Evolutionary conservation across 75 land plant genomes (phyloP).

Genomic region (Ceratopteris richardii): DNA sequence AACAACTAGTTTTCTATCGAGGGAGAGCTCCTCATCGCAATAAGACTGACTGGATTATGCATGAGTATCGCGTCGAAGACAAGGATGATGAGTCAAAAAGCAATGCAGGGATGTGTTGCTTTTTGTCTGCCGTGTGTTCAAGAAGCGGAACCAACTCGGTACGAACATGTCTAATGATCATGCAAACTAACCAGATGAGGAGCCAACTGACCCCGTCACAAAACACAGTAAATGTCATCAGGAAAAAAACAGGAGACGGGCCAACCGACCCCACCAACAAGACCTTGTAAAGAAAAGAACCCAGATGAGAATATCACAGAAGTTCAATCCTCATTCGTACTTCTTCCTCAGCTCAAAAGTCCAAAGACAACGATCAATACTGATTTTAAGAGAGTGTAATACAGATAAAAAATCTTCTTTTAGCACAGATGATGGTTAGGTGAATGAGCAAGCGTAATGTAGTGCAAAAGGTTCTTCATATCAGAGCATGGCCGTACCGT

Average conservation of each 20-base stretch:
- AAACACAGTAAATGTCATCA: background rate
- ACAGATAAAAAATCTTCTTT: background rate
- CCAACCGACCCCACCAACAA: background rate
- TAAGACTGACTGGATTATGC: background rate
- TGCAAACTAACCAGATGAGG: background rate
- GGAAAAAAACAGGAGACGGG: background rate
- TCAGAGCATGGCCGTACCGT: background rate
- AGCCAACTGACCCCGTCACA: background rate
- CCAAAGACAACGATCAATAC: conserved; percentile 13
- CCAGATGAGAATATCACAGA: background rate
- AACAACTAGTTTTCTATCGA: background rate
- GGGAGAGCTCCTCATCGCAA: background rate
- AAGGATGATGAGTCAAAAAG: background rate
- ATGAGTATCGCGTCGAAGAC: background rate
- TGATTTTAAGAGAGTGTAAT: background rate
- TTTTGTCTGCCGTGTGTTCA: conserved; percentile 61
- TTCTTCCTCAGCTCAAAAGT: conserved; percentile 46
- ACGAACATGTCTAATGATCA: conserved; percentile 3
- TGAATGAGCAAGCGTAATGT: background rate
- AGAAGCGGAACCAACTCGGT: conserved; percentile 51
- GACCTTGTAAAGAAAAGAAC: background rate
- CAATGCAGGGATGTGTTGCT: background rate
- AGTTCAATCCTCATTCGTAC: conserved; percentile 21
- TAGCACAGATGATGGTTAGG: background rate
- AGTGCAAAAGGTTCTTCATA: background rate